Base-by-base conservation (phyloP, 2,329 filamentous ascomycete species). In the Clonostachys rosea region DNA sequence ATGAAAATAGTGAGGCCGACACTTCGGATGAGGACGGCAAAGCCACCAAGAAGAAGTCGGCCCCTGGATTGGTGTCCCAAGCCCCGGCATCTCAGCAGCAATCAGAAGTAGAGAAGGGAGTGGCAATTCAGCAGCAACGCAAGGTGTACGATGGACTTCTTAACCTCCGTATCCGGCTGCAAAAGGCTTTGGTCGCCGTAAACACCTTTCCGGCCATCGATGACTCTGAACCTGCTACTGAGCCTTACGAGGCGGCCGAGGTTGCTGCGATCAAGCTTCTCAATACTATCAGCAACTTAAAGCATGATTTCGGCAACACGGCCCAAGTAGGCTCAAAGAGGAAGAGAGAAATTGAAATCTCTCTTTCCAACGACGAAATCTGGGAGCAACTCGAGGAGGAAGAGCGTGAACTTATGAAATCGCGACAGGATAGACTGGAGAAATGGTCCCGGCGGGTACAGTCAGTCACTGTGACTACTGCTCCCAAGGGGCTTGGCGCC, bases 141-240 rank as follows among this genome's bases (percentile, higher is more conserved):
- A 86, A 85, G 51, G 83, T 86, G 1, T 99, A 96, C 59, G 92
- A 97, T 56, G 82, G 88, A 1, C 79, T 97, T 1, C 78, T 99
- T 34, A 95, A 96, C 67, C 80, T 91, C 13, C 84, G 94, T 17
- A 96, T 99, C 60, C 88, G 92, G 50, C 71, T 99, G 16, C 95
- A 99, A 65, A 97, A 96, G 65, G 90, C 89, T 2, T 70, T 99
- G 13, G 79, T 94, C 14, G 85, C 88, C 0, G 81, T 86, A 24
- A 96, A 96, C 64, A 86, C 90, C 1, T 74, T 95, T 39, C 65
- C 76, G 14, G 61, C 71, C 1, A 55, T 76, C 2, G 68, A 75
- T 2, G 65, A 65, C 13, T 62, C 67, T 13, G 36, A 39, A 39
- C 36, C 14, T 39, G 10, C 36, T n/a, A n/a, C 17, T 8, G 70